Evolutionary conservation across 2,329 filamentous ascomycete species (phyloP).

Genomic region (Ophiostoma quercus): DNA sequence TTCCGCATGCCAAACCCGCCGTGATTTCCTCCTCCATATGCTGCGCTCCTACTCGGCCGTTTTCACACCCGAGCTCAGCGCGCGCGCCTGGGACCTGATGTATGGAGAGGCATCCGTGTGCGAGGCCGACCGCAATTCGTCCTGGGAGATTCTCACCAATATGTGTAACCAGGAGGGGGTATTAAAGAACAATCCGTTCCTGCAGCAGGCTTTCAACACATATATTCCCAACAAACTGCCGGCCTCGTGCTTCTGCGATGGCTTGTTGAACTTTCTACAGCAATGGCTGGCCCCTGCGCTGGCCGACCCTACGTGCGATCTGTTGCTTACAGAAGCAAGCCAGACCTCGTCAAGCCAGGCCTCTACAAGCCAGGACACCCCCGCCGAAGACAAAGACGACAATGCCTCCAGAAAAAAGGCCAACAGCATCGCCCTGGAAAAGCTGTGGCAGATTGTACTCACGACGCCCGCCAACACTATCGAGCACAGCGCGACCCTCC

Average conservation of each 20-base stretch:
- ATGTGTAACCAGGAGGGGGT: slow-evolving; percentile 38
- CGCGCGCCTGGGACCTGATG: slow-evolving; percentile 65
- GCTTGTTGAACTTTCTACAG: slow-evolving; percentile 59
- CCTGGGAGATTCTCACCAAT: slow-evolving; percentile 62
- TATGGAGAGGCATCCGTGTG: slow-evolving; percentile 60
- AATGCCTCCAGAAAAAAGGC: slow-evolving; percentile 39
- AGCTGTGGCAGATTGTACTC: slow-evolving; percentile 79
- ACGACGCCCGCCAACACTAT: slow-evolving; percentile 60
- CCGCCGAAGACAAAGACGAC: slow-evolving; percentile 27
- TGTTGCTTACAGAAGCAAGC: slow-evolving; percentile 45
- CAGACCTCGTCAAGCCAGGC: not conserved
- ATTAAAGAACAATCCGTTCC: slow-evolving; percentile 54
- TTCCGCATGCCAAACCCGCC: slow-evolving; percentile 47
- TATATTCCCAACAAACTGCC: slow-evolving; percentile 53
- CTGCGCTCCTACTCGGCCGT: slow-evolving; percentile 53
- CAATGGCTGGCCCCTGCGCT: slow-evolving; percentile 46
- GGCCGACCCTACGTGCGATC: slow-evolving; percentile 40
- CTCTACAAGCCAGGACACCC: slow-evolving; percentile 31
- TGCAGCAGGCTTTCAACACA: slow-evolving; percentile 48
- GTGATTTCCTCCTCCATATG: slow-evolving; percentile 53
- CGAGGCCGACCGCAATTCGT: slow-evolving; percentile 56
- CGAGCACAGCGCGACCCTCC: slow-evolving; percentile 61
- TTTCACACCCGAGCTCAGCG: slow-evolving; percentile 57
- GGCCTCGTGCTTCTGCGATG: slow-evolving; percentile 54
- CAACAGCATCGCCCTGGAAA: slow-evolving; percentile 53